Evolutionary conservation across 169 alveolate genomes (phyloP), one percentile per base, ranked within the genome.

Genomic region (Cryptosporidium xiaoi): DNA sequence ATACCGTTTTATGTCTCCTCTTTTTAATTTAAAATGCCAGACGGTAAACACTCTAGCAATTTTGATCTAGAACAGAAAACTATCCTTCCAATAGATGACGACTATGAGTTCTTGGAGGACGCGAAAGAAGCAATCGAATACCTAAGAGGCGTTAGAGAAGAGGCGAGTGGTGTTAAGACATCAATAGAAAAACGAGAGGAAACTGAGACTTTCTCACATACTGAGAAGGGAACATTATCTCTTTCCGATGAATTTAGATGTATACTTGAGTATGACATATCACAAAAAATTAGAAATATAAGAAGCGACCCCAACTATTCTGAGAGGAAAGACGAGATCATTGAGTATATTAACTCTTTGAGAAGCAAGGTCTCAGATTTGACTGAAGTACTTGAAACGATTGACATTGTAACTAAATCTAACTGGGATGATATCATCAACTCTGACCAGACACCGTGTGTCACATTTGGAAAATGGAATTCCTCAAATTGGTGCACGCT

Each of bases 401-500:
- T 58, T 34, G 77, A 77, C n/a, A 77, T 36, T 12, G 50, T 77
- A 6, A 34, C 69, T 20, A 33, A 15, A n/a, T 24, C 36, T 7
- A 12, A 18, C 48, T 77, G 87, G 87, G 77, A 62, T 4, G 40
- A 34, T 13, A 77, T 77, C 18, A 15, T 60, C 36, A 13, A 34
- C 12, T 62, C 62, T 7, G 48, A 51, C 31, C 51, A 77, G 40
- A 46, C 2, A 29, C 71, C 87, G 13, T 44, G 36, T 20, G 46
- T 77, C 20, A 13, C 71, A 24, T 10, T 77, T 10, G 87, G 87
- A 7, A 33, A 77, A n/a, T 77, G 87, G 87, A 77, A 77, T 20
- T 77, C 87, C 15, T 48, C 58, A 18, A 77, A 77, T 40, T 77
- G 87, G 87, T 77, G 66, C 15, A 58, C 27, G 33, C 36, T 77